Base-by-base conservation (phyloP, 140 eudicot species). In the Ambrosia hybrid region DNA sequence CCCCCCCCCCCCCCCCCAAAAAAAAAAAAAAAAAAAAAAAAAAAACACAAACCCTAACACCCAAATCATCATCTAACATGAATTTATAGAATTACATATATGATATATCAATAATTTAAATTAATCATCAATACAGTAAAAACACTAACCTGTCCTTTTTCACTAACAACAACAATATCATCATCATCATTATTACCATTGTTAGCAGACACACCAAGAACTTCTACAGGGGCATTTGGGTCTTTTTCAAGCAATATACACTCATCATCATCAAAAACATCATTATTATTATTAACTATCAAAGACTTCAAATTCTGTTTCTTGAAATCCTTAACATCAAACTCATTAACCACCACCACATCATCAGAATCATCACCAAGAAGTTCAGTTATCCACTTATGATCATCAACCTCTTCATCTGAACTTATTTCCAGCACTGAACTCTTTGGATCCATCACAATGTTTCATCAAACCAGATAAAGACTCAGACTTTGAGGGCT, bases 231-330 rank as follows among this genome's bases (percentile, higher is more conserved):
- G 55, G 83, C 84, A 78, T 90, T 92, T 0, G 99, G 99, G 65
- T 94, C 95, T 2, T 84, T 75, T 56, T 94, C 97, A 83, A 94
- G 83, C 61, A 94, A 72, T 71, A 90, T 91, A 82, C 99, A 94
- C 30, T 93, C 98, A 79, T 79, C 83, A 71, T 89, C 82, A 46
- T 46, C 13, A 46, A 5, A n/a, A n/a, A n/a, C n/a, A n/a, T 21
- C 30, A 21, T 21, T 21, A 21, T 21, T 21, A 21, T 21, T 21
- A 21, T 21, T 21, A 21, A 21, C 30, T 21, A 21, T 21, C 30
- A 21, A 21, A 21, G 30, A 21, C 30, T 21, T 21, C 30, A 21
- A 21, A 21, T 21, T 21, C 30, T 21, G 30, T 21, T 21, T 21
- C 30, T 21, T 21, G 30, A 21, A 21, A 21, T 21, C 30, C 30